A percentile compares a stretch with the other conserved stretches of the same genome.
Conservation (phyloP, 306 rosid genomes). For the apple (Malus domestica) region ASM211411v1 NC_041789.1:31340501-31341000, state of each 20-base stretch:
- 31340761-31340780: too few species aligned
- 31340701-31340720: not conserved
- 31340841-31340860: too few species aligned
- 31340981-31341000: too few species aligned
- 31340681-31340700: conserved; percentile 78
- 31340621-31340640: conserved; percentile 15
- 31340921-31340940: too few species aligned
- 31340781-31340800: not conserved
- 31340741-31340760: not conserved
- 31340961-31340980: too few species aligned
- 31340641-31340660: conserved; percentile 12
- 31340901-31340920: too few species aligned
- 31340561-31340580: conserved; percentile 43
- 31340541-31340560: conserved; percentile 45
- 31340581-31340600: conserved; percentile 61
- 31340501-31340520: conserved; percentile 40
- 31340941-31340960: too few species aligned
- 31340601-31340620: conserved; percentile 34
- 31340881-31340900: too few species aligned
- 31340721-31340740: not conserved
- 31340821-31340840: not conserved
- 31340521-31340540: conserved; percentile 41
- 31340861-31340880: too few species aligned
- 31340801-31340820: not conserved
- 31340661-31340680: conserved; percentile 31